Base-by-base conservation (phyloP, 768 basidiomycete species). In the Strobilomyces confusus region DNA sequence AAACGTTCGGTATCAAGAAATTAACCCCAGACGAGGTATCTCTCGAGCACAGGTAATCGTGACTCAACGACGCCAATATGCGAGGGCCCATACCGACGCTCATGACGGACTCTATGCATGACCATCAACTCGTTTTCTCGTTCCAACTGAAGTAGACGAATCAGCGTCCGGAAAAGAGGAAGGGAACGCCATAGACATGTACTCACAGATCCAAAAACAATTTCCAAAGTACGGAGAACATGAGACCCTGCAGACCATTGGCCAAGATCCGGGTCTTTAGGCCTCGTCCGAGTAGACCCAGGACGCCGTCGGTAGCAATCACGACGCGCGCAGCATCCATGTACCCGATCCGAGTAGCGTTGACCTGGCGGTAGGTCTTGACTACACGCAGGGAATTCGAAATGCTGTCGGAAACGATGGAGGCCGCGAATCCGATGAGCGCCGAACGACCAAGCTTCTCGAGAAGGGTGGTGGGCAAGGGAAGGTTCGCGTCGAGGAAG, bases 331-430 rank as follows among this genome's bases (percentile, higher is more conserved):
- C 93, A 1, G 92, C 90, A 48, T 85, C 81, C 5, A 77, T 51
- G 66, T 98, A 98, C 1, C 86, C 81, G 15, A 98, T 86, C 29
- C 82, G 80, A 5, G 81, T 82, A 55, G 87, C 85, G 64, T 93
- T 83, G 30, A 95, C 92, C 68, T 98, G 95, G 15, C 95, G 76
- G 71, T 97, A 98, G 0, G 95, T 98, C 79, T 98, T 98, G 65
- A 98, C 72, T 3, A 98, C 95, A 19, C 92, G 82, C 2, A 98
- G 74, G 6, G 87, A 92, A 73, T 98, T 98, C 41, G 88, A 91
- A 38, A 88, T 65, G 2, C 85, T 88, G 65, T 98, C 95, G 12
- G 91, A 94, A 3, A 84, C 76, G 48, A 97, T 76, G 5, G 91
- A 92, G 1, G 94, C 92, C 29, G 73, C 77, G 69, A 98, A 98